These are phyloP conservation scores for Avena sativa DNA, from an alignment of 176 grass and related monocot species.

Conservation along the genomic window DNA sequence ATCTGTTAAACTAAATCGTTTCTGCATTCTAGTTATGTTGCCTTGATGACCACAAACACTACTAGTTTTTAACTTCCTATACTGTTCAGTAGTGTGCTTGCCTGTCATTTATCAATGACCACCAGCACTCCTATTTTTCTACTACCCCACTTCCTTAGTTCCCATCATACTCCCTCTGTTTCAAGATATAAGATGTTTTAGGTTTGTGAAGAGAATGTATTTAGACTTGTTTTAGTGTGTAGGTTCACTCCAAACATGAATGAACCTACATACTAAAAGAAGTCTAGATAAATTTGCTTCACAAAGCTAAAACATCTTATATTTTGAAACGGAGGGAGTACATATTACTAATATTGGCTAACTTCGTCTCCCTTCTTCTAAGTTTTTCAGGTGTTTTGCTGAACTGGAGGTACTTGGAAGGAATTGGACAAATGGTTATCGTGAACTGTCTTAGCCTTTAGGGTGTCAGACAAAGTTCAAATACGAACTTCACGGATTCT, in stretches of 20 bases:
- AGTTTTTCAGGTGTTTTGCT: neutral
- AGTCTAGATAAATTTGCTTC: no score
- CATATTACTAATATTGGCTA: neutral
- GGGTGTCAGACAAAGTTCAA: neutral
- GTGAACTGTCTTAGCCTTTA: neutral
- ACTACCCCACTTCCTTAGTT: neutral
- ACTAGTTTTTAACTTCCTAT: neutral
- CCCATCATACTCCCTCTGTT: no score
- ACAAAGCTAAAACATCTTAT: no score
- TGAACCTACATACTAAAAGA: no score
- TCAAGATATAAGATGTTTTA: no score
- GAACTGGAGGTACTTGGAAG: neutral
- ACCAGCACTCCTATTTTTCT: neutral
- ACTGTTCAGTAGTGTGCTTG: neutral
- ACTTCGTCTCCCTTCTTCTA: neutral
- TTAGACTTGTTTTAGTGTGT: no score
- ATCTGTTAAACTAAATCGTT: neutral
- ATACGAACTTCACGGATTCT: neutral
- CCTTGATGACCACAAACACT: neutral
- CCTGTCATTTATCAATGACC: neutral
- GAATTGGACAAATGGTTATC: neutral
- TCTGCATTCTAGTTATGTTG: neutral
- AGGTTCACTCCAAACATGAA: no score
- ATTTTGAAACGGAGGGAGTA: no score
- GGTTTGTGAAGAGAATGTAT: no score